phyloP scores from a whole-genome alignment of 768 basidiomycete genomes.

The Psilocybe sp. region DNA sequence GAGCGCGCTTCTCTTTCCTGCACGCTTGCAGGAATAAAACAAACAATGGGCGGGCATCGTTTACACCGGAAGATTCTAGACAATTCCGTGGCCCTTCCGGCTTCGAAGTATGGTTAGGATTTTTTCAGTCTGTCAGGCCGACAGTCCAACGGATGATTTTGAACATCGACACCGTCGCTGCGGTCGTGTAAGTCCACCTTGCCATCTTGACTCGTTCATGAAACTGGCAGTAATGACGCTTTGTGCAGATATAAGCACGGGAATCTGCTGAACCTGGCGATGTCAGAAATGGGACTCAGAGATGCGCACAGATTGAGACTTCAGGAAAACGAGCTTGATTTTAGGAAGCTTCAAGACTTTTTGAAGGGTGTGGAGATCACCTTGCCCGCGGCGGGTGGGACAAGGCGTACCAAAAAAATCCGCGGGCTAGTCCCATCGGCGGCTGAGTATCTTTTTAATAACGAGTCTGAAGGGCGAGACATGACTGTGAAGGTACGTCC shows the following conservation, averaged over 20 bases:
- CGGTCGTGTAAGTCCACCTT: slow-evolving; percentile 35
- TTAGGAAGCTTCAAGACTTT: slow-evolving; percentile 33
- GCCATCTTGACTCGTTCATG: not conserved
- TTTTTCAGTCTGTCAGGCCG: slow-evolving; percentile 53
- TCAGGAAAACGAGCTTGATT: slow-evolving; percentile 13
- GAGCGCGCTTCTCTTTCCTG: not conserved
- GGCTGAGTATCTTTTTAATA: slow-evolving; percentile 36
- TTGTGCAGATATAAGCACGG: slow-evolving; percentile 28
- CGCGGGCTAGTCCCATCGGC: slow-evolving; percentile 32
- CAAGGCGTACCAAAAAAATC: slow-evolving; percentile 30
- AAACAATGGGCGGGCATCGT: slow-evolving; percentile 46
- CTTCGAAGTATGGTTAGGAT: slow-evolving; percentile 46
- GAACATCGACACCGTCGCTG: slow-evolving; percentile 45
- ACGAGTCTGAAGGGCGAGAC: slow-evolving; percentile 34
- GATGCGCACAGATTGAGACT: slow-evolving; percentile 29
- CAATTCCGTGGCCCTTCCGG: slow-evolving; percentile 13
- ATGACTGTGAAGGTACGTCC: slow-evolving; percentile 38
- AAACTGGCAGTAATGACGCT: not conserved
- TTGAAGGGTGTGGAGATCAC: slow-evolving; percentile 34
- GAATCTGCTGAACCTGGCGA: slow-evolving; percentile 26
- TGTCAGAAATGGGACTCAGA: slow-evolving; percentile 22
- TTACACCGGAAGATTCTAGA: slow-evolving; percentile 15
- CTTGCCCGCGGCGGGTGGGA: slow-evolving; percentile 18
- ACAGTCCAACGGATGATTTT: slow-evolving; percentile 35
- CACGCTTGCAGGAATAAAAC: slow-evolving; percentile 33